Base-by-base conservation (phyloP, 306 rosid genomes). In the Dicorynia guianensis region DNA sequence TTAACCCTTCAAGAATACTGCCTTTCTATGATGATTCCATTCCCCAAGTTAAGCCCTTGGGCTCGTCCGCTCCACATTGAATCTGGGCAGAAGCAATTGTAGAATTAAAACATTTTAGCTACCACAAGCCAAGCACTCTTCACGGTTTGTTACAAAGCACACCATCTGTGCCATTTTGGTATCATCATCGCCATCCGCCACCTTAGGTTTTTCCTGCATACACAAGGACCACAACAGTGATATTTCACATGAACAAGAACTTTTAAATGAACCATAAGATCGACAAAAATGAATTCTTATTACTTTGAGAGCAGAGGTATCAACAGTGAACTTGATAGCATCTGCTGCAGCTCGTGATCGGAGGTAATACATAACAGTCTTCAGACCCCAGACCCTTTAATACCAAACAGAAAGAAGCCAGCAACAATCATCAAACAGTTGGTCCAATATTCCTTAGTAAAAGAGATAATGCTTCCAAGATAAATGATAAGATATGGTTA, bases 301-400 rank as follows among this genome's bases (percentile, higher is more conserved):
- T 83, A 89, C 96, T 19, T 88, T 82, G 18, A 90, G 85, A 65
- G 78, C 69, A 40, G 93, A 34, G n/a, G 88, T 79, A 77, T 92
- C 97, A 1, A 92, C 97, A 8, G 97, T 92, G 81, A 92, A 90
- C 82, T 92, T 89, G 76, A 89, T 92, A 14, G 97, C 97, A 39
- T 92, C 93, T 1, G 92, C 92, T 18, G 97, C 97, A 4, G 97
- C 91, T 5, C 88, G 83, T 38, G 92, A 72, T 49, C 97, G 85
- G 48, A 92, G 92, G 71, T 92, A 92, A 72, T 92, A 92, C 97
- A 92, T 92, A 18, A 96, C 97, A 1, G 97, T 90, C 79, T 92
- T 92, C 56, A 92, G 65, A 63, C 97, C 97, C 97, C 56, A 92
- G 65, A 63, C 97, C 97, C 97, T 89, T 46, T 59, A 35, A 48